These are phyloP conservation scores for Nicotiana rustica DNA, from an alignment of 305 asterid genomes.

Conservation along the genomic window DNA sequence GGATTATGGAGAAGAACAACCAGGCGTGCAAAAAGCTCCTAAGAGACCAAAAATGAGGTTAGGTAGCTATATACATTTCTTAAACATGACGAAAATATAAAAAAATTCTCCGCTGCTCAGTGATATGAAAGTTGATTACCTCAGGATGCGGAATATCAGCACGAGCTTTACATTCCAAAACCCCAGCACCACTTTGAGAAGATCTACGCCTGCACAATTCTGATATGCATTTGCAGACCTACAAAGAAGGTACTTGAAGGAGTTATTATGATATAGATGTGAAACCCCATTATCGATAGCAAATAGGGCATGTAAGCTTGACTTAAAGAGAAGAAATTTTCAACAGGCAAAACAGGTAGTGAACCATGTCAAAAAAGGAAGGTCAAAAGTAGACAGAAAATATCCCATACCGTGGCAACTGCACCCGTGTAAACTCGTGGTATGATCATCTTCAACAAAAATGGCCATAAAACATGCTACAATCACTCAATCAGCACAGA, in stretches of 20 bases:
- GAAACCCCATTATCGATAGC: slow-evolving; percentile 9
- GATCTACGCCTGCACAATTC: slow-evolving; percentile 89
- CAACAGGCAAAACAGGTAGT: slow-evolving; percentile 31
- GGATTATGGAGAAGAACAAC: slow-evolving; percentile 98
- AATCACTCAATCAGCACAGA: slow-evolving; percentile 35
- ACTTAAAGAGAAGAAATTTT: slow-evolving; percentile 34
- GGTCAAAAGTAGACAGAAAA: slow-evolving; percentile 37
- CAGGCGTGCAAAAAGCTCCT: slow-evolving; percentile 98
- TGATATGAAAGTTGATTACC: slow-evolving; percentile 50
- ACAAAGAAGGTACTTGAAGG: slow-evolving; percentile 39
- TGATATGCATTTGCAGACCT: slow-evolving; percentile 98
- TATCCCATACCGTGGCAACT: slow-evolving; percentile 76
- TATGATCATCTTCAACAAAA: slow-evolving; percentile 80
- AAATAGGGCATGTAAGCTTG: slow-evolving; percentile 26
- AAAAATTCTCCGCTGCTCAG: slow-evolving; percentile 11
- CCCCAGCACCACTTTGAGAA: slow-evolving; percentile 60
- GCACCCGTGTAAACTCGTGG: slow-evolving; percentile 90
- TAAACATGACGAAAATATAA: slow-evolving; percentile 33
- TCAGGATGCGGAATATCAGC: slow-evolving; percentile 85
- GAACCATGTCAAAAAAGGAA: not conserved
- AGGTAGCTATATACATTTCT: slow-evolving; percentile 30
- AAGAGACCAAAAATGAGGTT: slow-evolving; percentile 35
- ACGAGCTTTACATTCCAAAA: slow-evolving; percentile 85
- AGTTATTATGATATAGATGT: slow-evolving; percentile 21
- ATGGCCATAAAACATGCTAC: slow-evolving; percentile 83